Evolutionary conservation across 1,139 yeast genomes (phyloP), one percentile per base, ranked within the genome.

Genomic region (Diutina rugosa): DNA sequence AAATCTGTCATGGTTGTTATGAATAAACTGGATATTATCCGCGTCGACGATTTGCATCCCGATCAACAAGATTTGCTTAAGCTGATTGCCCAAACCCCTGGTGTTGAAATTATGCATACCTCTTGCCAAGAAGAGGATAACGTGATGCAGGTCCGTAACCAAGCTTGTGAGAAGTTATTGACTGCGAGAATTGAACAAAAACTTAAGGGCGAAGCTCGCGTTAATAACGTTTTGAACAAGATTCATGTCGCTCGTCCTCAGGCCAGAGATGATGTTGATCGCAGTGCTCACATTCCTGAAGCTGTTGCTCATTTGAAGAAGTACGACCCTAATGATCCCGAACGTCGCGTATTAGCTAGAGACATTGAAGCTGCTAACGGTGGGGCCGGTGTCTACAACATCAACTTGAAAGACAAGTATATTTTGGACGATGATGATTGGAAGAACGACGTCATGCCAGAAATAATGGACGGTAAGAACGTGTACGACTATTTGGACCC

Each of bases 361-460:
- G 99, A 93, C 67, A 77, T 90, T 61, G 99, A 93, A 74, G 86
- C 80, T 54, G 97, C 88, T 70, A 90, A 93, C 65, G 99, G 99
- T 67, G 99, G 99, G 69, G 97, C 99, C 38, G 99, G 99, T 79
- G 99, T 93, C 47, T 93, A 76, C 78, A 93, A 90, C 74, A 83
- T 93, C 66, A 90, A 95, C 75, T 79, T 91, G 74, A 89, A 90
- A 72, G 98, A 91, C 66, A 87, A 86, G 65, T 93, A 93, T 73
- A 65, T 93, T 60, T 78, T 93, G 63, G 99, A 93, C 63, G 95
- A 95, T 67, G 98, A 91, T 54, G 95, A 89, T 61, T 93, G 99
- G 99, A 93, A 93, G 81, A 82, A 90, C 62, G 99, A 93, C 70
- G 80, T 86, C 62, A 90, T 95, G 90, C 99, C 99, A 30, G 99